Base-by-base conservation (phyloP, 1,284 basidiomycete genomes). In the Abortiporus biennis region DNA sequence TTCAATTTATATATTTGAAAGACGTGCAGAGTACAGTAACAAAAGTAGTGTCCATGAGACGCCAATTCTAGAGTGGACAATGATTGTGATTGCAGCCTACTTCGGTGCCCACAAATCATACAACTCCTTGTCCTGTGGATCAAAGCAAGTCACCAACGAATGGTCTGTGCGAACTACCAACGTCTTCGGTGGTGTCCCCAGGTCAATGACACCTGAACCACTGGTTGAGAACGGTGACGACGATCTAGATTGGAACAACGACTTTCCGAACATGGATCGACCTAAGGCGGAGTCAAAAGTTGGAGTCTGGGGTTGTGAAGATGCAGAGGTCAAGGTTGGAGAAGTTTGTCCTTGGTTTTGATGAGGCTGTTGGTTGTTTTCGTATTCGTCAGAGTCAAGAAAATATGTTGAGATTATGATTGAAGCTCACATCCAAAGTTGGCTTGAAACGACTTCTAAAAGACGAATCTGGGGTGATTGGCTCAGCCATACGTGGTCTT, bases 71-170 rank as follows among this genome's bases (percentile, higher is more conserved):
- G n/a, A n/a, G n/a, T n/a, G n/a, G n/a, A n/a, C n/a, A n/a, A n/a
- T n/a, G n/a, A n/a, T n/a, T n/a, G n/a, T n/a, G n/a, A n/a, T n/a
- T n/a, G n/a, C n/a, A n/a, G n/a, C n/a, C n/a, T n/a, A n/a, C 44
- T 54, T 76, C 6, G 81, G 80, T 25, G 68, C 81, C 85, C 85
- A 88, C 8, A 87, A 65, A 38, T 78, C 74, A 51, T 87, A 86
- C 21, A 88, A 64, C 49, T 85, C 80, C 59, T 71, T 79, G 62
- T 88, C 85, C 21, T 68, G 60, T 16, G 76, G 70, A 55, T 88
- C 84, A 53, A 88, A 88, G 51, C 75, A 84, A 27, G 82, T 83
- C 42, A 78, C 56, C 27, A 85, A 62, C 4, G 79, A 63, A 8
- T 79, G 74, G 56, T 88, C 84, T 20, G 75, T 66, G 25, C 78